These are phyloP conservation scores for Parastagonospora avenae DNA, from an alignment of 2,329 filamentous ascomycete genomes.

Conservation along the genomic window DNA sequence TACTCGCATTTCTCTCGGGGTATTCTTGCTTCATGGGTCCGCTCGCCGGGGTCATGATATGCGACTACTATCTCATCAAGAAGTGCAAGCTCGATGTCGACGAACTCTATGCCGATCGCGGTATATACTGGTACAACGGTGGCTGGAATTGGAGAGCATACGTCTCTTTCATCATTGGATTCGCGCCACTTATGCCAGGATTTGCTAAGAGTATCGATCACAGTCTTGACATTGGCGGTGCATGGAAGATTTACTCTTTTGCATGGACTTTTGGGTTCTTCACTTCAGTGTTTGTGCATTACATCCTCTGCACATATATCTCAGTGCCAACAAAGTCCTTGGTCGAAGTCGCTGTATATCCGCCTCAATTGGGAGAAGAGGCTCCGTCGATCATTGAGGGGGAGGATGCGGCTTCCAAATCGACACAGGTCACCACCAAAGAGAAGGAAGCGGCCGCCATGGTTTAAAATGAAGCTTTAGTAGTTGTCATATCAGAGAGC, in stretches of 20 bases:
- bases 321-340: conserved; percentile 42
- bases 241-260: conserved; percentile 51
- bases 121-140: conserved; percentile 42
- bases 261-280: conserved; percentile 51
- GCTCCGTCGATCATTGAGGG: conserved; percentile 25
- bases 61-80: conserved; percentile 45
- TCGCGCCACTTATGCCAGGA: conserved; percentile 44
- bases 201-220: conserved; percentile 48
- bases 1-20: conserved; percentile 43
- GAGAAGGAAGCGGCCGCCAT: conserved; percentile 32
- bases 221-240: conserved; percentile 46
- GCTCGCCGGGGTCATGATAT: conserved; percentile 28
- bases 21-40: conserved; percentile 47
- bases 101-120: conserved; percentile 37
- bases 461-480: conserved; percentile 5
- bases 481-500: no score
- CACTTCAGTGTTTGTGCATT: conserved; percentile 44
- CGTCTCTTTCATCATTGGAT: conserved; percentile 37
- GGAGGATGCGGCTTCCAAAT: conserved; percentile 26
- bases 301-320: conserved; percentile 48
- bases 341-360: conserved; percentile 46
- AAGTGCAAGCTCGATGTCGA: conserved; percentile 42
- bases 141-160: conserved; percentile 45
- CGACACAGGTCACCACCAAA: conserved; percentile 19
- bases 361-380: conserved; percentile 40